phyloP scores from a whole-genome alignment of 805 yeast genomes.

The Lipomyces spencermartinsiae region DNA sequence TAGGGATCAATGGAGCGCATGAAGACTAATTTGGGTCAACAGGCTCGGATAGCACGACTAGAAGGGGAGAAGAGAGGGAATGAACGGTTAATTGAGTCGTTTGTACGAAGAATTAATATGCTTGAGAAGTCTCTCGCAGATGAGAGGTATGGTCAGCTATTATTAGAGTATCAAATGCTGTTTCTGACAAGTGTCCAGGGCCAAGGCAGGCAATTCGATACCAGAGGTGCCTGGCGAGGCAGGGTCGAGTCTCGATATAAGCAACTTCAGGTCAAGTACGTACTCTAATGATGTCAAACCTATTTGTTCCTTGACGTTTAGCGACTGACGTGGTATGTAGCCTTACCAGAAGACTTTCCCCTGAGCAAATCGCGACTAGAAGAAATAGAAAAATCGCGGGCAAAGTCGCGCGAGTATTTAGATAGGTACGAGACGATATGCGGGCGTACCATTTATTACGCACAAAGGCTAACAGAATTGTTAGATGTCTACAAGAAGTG shows the following conservation, averaged over 20 bases:
- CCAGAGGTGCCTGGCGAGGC: not conserved
- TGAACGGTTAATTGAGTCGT: conserved; percentile 41
- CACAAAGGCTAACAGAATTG: not conserved
- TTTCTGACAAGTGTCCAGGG: not conserved
- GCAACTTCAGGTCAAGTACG: not conserved
- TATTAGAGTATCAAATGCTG: not conserved
- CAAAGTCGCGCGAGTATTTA: conserved; percentile 30
- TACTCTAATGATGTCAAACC: not conserved
- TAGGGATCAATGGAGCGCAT: not conserved
- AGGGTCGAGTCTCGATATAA: not conserved
- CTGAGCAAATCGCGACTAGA: conserved; percentile 22
- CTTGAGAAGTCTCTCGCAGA: conserved; percentile 42
- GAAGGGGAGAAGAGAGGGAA: conserved; percentile 59
- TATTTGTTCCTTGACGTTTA: not conserved
- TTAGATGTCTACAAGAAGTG: conserved; percentile 36
- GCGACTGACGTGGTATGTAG: not conserved
- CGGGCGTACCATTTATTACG: not conserved
- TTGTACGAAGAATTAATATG: conserved; percentile 42
- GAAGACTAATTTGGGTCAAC: not conserved
- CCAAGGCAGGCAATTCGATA: not conserved
- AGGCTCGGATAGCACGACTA: conserved; percentile 54
- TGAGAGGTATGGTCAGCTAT: conserved; percentile 24
- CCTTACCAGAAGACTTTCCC: conserved; percentile 7
- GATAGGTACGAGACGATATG: conserved; percentile 27
- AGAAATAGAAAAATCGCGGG: conserved; percentile 28